These are phyloP conservation scores for Batkoa obscura DNA, from an alignment of 371 early-diverging fungal species.

Conservation along the genomic window DNA sequence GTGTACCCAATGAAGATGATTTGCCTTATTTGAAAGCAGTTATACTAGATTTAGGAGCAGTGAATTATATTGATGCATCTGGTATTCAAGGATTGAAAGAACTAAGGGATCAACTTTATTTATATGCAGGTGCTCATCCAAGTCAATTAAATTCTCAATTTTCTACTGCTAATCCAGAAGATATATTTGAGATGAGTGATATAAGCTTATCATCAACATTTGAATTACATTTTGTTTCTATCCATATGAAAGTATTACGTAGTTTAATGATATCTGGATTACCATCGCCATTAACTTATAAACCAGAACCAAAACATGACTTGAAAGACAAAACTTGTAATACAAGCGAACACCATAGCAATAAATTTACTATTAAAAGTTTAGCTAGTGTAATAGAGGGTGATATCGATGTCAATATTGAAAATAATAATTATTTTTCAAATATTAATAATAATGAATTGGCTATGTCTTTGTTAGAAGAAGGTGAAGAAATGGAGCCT, in stretches of 20 bases:
- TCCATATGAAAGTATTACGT: neutral
- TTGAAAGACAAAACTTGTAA: too few relatives aligned
- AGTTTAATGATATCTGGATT: conserved; percentile 16
- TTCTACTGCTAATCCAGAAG: neutral
- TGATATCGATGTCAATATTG: too few relatives aligned
- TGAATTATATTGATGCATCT: conserved; percentile 21
- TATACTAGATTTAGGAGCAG: conserved; percentile 55
- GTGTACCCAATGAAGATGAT: neutral
- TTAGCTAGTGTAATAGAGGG: too few relatives aligned
- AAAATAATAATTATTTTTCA: too few relatives aligned
- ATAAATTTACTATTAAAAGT: too few relatives aligned
- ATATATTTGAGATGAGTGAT: neutral
- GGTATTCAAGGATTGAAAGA: conserved; percentile 4
- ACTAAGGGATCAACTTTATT: conserved; percentile 11
- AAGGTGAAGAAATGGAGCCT: too few relatives aligned
- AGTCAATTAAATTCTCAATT: neutral
- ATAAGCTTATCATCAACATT: neutral
- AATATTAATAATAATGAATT: too few relatives aligned
- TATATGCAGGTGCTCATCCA: conserved; percentile 20
- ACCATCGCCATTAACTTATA: too few relatives aligned
- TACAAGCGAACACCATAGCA: too few relatives aligned
- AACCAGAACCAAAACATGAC: too few relatives aligned
- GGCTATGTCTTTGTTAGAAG: too few relatives aligned
- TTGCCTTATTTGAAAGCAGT: conserved; percentile 28
- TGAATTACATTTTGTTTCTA: neutral